Percentiles rank a stretch among this genome's conserved stretches.
Conservation (phyloP, 352 stramenopile genomes). For the Globisporangium nodosum region DNA sequence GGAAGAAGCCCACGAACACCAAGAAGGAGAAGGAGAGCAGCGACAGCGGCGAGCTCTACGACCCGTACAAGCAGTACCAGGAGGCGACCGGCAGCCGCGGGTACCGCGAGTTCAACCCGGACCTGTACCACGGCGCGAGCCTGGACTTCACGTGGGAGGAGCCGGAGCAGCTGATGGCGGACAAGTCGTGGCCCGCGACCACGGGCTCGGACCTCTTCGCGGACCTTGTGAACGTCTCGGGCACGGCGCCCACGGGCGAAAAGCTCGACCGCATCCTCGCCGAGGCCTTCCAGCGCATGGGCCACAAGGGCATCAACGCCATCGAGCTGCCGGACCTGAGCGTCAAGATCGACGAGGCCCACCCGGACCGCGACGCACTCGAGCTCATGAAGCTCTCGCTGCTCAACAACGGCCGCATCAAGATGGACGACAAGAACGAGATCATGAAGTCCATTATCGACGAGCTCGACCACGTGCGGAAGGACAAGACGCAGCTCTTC, state of each 20-base stretch:
- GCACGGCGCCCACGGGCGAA: constrained; percentile 40
- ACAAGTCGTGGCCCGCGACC: constrained; percentile 85
- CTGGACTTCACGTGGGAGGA: constrained; percentile 66
- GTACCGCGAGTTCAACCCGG: constrained; percentile 80
- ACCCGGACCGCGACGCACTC: constrained; percentile 75
- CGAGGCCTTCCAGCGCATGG: constrained; percentile 71
- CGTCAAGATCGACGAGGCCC: constrained; percentile 51
- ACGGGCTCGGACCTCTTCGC: constrained; percentile 72
- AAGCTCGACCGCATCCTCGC: constrained; percentile 65
- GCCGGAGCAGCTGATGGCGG: constrained; percentile 78
- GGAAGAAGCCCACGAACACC: neutral
- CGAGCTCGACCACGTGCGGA: constrained; percentile 75
- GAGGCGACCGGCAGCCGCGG: constrained; percentile 54
- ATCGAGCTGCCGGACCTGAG: constrained; percentile 71
- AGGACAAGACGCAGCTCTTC: constrained; percentile 84
- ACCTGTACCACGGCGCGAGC: constrained; percentile 45
- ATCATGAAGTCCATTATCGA: constrained; percentile 77
- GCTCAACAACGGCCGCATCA: constrained; percentile 85
- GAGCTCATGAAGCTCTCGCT: constrained; percentile 89
- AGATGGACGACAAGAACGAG: constrained; percentile 88
- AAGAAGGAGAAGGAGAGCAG: constrained; percentile 15
- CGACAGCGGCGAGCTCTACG: constrained; percentile 46
- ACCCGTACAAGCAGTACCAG: constrained; percentile 82
- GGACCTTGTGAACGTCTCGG: constrained; percentile 78
- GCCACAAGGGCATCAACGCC: constrained; percentile 67